Evolutionary conservation across 192 early-diverging fungal genomes (phyloP), one percentile per base, ranked within the genome.

Genomic region (Umbelopsis sp.): DNA sequence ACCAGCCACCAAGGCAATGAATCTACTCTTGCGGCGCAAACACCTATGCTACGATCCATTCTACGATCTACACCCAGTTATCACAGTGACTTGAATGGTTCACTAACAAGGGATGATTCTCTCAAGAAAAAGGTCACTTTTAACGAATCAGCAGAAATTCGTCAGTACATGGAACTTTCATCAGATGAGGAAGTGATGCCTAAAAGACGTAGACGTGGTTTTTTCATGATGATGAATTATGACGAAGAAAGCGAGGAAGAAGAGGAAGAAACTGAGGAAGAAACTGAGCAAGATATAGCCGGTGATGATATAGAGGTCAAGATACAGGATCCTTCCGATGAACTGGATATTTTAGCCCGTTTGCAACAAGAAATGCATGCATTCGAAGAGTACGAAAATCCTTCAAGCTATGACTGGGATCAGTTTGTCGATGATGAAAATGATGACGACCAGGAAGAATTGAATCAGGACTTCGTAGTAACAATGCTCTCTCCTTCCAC

Each of bases 121-220:
- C 14, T 24, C 0, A 62, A 62, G 26, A 62, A 34, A 31, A 62
- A 62, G 1, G 56, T 62, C 31, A 62, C 56, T 8, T 62, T 62
- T 20, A 62, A 62, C 31, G 56, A 62, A 34, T 29, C 56, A 6
- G 56, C 56, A 6, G 56, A 62, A 26, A 62, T 62, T 34, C 56
- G 56, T 16, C 56, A 62, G 29, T 62, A 29, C 14, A 62, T 62
- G 10, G 56, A 62, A 14, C 56, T 62, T 29, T 62, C 56, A 10
- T 62, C 56, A 11, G 56, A 62, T 62, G 56, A 62, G 17, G 56
- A 62, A 34, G 12, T 20, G 17, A 2, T 26, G 26, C 56, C 56
- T 7, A 62, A 62, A 31, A 62, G 56, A 62, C 26, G 56, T 8
- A 22, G 56, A 32, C 56, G 56, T 1, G 31, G 31, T 26, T 29